Evolutionary conservation across 192 early-diverging fungal genomes (phyloP), one percentile per base, ranked within the genome.

Genomic region (Rhizophagus clarus): DNA sequence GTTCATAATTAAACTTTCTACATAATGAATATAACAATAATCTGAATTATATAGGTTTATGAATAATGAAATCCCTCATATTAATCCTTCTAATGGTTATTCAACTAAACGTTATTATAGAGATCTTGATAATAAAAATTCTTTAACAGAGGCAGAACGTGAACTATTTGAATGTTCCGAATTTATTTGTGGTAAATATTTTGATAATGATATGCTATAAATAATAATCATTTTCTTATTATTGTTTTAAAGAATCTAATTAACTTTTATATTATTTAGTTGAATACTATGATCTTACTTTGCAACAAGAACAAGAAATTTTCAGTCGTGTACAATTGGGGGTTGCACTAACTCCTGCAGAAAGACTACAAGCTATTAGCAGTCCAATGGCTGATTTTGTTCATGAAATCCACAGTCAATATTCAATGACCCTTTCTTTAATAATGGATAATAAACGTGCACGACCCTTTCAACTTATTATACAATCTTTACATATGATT

Each of bases 251-350:
- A 10, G 2, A 40, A 40, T 8, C 37, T 40, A 40, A 32, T 79
- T 28, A 69, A 20, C 29, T 64, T 7, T 76, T 62, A 7, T 75
- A 40, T 64, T 1, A 64, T 64, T 45, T 49, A 80, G 82, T 83
- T 11, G 77, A 74, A 22, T 82, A 80, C 51, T 72, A 79, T 74
- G 77, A 74, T 63, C 77, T 82, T 14, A 76, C 72, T 17, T 79
- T 79, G 32, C 15, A 71, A 26, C 66, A 82, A 79, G 77, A 82
- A 45, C 72, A 79, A 73, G 82, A 83, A 63, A 83, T 80, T 6
- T 83, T 83, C 28, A 63, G 79, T 67, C 69, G 79, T 8, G 74
- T 83, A 29, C 82, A 83, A 70, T 14, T 83, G 4, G 82, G 82
- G 17, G 61, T 80, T 28, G 28, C 82, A 1, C 32, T 83, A 12